Base-by-base conservation (phyloP, 2,329 filamentous ascomycete genomes). In the Colletotrichum sp. region DNA sequence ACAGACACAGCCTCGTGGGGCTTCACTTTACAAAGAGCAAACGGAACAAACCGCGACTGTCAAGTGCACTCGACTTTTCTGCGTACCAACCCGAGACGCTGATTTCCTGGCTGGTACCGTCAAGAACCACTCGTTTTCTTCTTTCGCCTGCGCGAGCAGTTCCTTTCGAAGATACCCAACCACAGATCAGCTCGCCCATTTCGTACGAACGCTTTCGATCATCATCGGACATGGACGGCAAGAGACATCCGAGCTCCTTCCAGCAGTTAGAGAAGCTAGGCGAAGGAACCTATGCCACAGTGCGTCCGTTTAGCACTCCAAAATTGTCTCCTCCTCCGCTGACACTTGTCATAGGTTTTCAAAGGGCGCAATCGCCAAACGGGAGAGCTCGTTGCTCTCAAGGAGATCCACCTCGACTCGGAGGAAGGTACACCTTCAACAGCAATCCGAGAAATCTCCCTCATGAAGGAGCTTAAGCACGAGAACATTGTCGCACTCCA, bases 391-490 rank as follows among this genome's bases (percentile, higher is more conserved):
- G 97, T 99, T 48, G 97, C 97, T 8, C 90, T 99, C 78, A 99
- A 99, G 86, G 97, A 99, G 87, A 99, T 99, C 80, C 97, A 99
- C 84, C 94, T 99, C 77, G 97, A 99, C 85, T 98, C 95, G 66
- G 97, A 99, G 88, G 97, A 99, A 88, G 97, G 97, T 80, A 99
- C 97, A 0, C 97, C 97, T 6, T 97, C 95, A 67, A 99, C 97
- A 0, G 97, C 97, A 62, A 99, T 99, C 84, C 95, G 97, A 82
- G 97, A 99, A 86, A 99, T 99, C 81, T 98, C 96, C 2, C 90
- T 99, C 73, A 98, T 99, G 97, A 99, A 99, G 87, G 97, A 99
- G 87, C 91, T 99, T 79, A 98, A 98, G 86, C 97, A 99, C 86
- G 96, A 98, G 84, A 98, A 98, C 83, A 98, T 99, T 79, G 96